A percentile compares a stretch with the other conserved stretches of the same genome.
Evolutionary conservation across 345 rosid species (phyloP).

Genomic region (Salix brachista): DNA sequence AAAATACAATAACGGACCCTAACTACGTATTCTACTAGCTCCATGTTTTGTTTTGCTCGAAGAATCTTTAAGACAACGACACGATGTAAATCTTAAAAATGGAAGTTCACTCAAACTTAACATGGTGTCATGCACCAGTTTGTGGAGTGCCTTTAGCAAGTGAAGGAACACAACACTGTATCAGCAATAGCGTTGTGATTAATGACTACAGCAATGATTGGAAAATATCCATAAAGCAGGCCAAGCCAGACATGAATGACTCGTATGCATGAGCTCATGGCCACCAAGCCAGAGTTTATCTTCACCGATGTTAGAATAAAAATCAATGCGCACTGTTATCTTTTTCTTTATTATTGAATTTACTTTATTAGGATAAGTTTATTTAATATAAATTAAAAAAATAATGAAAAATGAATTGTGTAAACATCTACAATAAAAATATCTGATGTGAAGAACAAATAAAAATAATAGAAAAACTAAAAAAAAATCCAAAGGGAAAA

Average conservation of each 20-base stretch:
- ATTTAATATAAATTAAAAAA: too few species aligned
- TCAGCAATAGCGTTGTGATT: not conserved
- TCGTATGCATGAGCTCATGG: constrained; percentile 13
- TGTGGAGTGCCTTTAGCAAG: not conserved
- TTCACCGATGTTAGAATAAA: constrained; percentile 16
- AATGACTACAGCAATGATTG: constrained; percentile 22
- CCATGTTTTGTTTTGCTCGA: not conserved
- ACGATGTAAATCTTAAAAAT: not conserved
- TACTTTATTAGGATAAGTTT: too few species aligned
- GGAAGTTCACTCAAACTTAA: not conserved
- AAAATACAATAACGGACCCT: too few species aligned
- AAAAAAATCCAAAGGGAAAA: too few species aligned
- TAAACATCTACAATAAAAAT: too few species aligned
- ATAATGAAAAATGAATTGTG: too few species aligned
- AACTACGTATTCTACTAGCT: too few species aligned
- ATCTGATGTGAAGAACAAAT: too few species aligned
- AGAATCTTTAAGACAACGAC: not conserved
- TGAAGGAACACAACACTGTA: not conserved
- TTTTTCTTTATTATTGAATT: too few species aligned
- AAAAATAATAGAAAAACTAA: too few species aligned
- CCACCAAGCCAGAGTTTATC: constrained; percentile 21
- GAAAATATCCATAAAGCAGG: not conserved
- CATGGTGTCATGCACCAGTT: not conserved
- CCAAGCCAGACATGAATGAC: constrained; percentile 4
- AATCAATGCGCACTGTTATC: constrained; percentile 3